Evolutionary conservation across 176 grass and related monocot species (phyloP), one percentile per base, ranked within the genome.

Genomic region (Phoenix dactylifera): DNA sequence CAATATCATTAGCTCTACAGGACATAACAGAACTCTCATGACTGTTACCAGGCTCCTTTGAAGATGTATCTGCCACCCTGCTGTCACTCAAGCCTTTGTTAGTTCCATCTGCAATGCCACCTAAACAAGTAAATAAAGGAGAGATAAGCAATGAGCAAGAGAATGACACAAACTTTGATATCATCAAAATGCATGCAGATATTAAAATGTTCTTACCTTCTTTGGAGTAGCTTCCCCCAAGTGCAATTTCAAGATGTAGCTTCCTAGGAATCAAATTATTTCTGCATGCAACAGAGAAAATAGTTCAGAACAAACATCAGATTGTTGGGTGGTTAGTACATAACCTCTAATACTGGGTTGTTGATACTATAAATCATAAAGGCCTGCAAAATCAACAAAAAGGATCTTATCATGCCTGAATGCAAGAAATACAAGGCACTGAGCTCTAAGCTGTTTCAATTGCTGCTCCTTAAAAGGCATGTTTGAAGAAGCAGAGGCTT

Each of bases 381-480:
- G 14, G 24, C 20, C 17, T 28, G n/a, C 24, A 55, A 24, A 62
- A 55, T 24, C 35, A 44, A 44, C 9, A 44, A 14, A 44, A 44
- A 44, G 35, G 35, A 14, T 44, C 35, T 44, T 44, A 44, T 54
- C 49, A 64, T 24, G 80, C 93, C 93, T 92, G 62, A 98, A 98
- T 70, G 93, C 87, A 92, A 98, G 87, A 88, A 98, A 98, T 67
- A 98, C 87, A 67, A 98, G 81, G 63, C 93, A 98, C 69, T 98
- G 93, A 28, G 93, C 93, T 83, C 93, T 88, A 76, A 98, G 93
- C 71, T 98, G 93, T 72, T 92, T 98, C 71, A 92, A 60, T 76
- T 98, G 93, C 19, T 92, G 93, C 55, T 98, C 93, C 87, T 85
- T 92, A 74, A 98, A 98, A 72, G 76, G 88, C 28, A 64, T 44